Conservation (phyloP, 371 early-diverging fungal species). For the Conidiobolus incongruus region DNA sequence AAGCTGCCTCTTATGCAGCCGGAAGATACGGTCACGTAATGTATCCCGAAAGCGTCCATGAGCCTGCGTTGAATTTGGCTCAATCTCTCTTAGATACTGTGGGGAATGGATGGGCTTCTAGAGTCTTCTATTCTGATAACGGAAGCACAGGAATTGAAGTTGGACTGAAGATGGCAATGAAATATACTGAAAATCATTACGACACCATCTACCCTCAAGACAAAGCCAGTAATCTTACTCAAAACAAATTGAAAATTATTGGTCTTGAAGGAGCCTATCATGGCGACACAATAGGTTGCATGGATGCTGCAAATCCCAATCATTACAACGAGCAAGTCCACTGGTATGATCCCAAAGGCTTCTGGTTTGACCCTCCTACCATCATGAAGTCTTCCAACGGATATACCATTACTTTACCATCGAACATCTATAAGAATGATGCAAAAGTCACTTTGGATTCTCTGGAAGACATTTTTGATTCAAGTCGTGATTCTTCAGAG, state of each 20-base stretch:
- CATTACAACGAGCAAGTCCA: constrained; percentile 46
- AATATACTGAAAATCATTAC: constrained; percentile 9
- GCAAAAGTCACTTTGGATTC: neutral
- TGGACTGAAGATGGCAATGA: constrained; percentile 59
- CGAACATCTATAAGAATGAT: constrained; percentile 3
- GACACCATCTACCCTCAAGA: too few species aligned
- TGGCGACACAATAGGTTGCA: constrained; percentile 69
- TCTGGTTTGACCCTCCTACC: constrained; percentile 53
- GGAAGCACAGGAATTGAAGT: constrained; percentile 66
- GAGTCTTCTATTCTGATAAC: constrained; percentile 65
- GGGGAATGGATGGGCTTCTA: constrained; percentile 37
- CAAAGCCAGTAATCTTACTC: constrained; percentile 17
- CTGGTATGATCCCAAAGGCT: constrained; percentile 50
- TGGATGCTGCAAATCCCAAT: constrained; percentile 58
- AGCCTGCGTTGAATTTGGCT: constrained; percentile 38
- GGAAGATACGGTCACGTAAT: constrained; percentile 70
- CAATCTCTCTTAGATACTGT: constrained; percentile 29
- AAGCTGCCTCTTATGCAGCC: constrained; percentile 39
- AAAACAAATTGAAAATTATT: constrained; percentile 14
- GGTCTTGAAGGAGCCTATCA: constrained; percentile 61
- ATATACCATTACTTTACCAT: constrained; percentile 20
- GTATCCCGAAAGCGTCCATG: constrained; percentile 53
- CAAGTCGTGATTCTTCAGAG: neutral
- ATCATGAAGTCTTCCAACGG: constrained; percentile 30
- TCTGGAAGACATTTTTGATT: neutral